phyloP scores from a whole-genome alignment of 2,329 filamentous ascomycete species.

The Neonectria hederae region DNA sequence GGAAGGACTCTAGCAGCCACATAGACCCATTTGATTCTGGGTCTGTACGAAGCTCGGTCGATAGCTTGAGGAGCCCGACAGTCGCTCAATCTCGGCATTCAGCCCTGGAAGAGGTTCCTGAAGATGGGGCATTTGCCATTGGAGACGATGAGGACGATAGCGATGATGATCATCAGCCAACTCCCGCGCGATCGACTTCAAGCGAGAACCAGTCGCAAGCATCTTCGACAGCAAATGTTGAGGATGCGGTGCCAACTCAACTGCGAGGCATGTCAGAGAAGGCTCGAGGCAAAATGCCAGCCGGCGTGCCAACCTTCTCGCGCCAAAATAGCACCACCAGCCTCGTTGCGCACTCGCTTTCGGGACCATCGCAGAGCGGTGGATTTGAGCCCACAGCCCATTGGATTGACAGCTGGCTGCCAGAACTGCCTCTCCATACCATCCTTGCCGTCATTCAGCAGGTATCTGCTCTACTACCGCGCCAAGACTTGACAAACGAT shows the following conservation, averaged over 20 bases:
- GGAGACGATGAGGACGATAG: slow-evolving; percentile 81
- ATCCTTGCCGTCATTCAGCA: slow-evolving; percentile 80
- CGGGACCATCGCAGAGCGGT: slow-evolving; percentile 64
- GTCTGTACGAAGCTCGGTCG: slow-evolving; percentile 70
- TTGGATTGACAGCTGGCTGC: slow-evolving; percentile 97
- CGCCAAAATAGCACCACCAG: slow-evolving; percentile 90
- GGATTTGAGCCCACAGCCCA: slow-evolving; percentile 80
- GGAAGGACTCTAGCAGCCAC: slow-evolving; percentile 68
- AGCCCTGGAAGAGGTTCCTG: slow-evolving; percentile 51
- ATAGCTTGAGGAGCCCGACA: slow-evolving; percentile 72
- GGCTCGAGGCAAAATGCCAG: slow-evolving; percentile 93
- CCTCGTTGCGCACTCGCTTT: slow-evolving; percentile 71
- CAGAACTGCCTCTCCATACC: slow-evolving; percentile 88
- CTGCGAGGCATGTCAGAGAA: slow-evolving; percentile 96
- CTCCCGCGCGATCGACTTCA: slow-evolving; percentile 70
- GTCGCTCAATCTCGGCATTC: slow-evolving; percentile 38
- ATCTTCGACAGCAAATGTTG: slow-evolving; percentile 73
- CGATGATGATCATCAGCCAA: slow-evolving; percentile 64
- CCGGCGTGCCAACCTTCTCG: slow-evolving; percentile 82
- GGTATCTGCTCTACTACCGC: slow-evolving; percentile 65
- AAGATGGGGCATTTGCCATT: slow-evolving; percentile 86
- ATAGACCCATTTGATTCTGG: slow-evolving; percentile 59
- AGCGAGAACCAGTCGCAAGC: slow-evolving; percentile 71
- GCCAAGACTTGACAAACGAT: slow-evolving; percentile 57
- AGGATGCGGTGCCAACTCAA: slow-evolving; percentile 85